Evolutionary conservation across 768 basidiomycete genomes (phyloP), one percentile per base, ranked within the genome.

Genomic region (Mycena rebaudengoi): DNA sequence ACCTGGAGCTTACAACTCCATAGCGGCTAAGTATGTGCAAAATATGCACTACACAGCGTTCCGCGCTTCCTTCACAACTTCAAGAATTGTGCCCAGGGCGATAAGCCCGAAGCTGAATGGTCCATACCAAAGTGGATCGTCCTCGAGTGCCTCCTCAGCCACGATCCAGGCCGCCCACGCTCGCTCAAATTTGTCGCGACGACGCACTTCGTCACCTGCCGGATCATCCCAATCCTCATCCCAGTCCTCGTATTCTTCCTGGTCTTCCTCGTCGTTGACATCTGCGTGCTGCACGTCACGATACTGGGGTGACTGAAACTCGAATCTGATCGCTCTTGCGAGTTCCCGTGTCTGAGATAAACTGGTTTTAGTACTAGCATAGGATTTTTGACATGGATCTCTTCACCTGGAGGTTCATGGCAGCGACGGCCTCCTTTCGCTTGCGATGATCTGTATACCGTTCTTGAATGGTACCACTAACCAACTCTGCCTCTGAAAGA

Each of bases 101-200:
- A 85, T 73, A 58, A 82, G 59, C 11, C 84, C 83, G 49, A 84
- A 85, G 65, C 81, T 82, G 62, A 78, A 77, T 7, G 80, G 70
- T 1, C 83, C 83, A 61, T 78, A 85, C 45, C 51, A 50, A 4
- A 25, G 61, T 16, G 72, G 68, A 14, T 76, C 71, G n/a, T 73
- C 68, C 0, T 65, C 62, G 18, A 82, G 37, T 11, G 41, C 46
- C 2, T 69, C 72, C 63, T 78, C 77, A 0, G 81, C 79, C 7
- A 77, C 76, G 6, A 72, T 64, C 85, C 84, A 85, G 0, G 75
- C 85, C 1, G 78, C 78, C 78, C 79, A 84, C 14, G 81, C 76
- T 18, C 83, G 80, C 61, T 65, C 70, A 61, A 82, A 81, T 39
- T 64, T 60, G 45, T 69, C 46, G 67, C 73, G 1, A 68, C 75